A percentile compares a stretch with the other conserved stretches of the same genome.
These are phyloP conservation scores for Linum lewisii DNA, from an alignment of 345 rosid genomes.

Conservation along the genomic window DNA sequence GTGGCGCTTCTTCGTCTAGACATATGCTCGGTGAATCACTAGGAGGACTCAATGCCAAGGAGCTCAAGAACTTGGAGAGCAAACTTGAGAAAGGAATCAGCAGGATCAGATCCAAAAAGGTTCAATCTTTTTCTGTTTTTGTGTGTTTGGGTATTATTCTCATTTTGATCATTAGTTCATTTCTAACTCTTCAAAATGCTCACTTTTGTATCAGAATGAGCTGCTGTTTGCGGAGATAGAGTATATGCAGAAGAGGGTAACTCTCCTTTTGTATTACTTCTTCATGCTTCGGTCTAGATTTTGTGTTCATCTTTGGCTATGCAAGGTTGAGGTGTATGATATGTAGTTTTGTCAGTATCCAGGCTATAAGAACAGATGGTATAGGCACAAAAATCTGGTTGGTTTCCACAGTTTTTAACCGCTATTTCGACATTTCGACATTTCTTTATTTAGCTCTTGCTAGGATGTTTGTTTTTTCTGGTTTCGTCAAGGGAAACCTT, in stretches of 20 bases:
- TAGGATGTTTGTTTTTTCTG: too few relatives aligned
- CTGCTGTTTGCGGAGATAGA: conserved; percentile 79
- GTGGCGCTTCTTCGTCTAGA: conserved; percentile 28
- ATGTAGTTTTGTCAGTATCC: too few relatives aligned
- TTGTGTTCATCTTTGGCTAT: neutral
- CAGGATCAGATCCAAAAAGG: conserved; percentile 90
- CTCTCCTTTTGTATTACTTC: neutral
- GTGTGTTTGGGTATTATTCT: too few relatives aligned
- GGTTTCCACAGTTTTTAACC: too few relatives aligned
- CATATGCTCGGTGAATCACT: conserved; percentile 75
- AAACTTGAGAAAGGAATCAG: conserved; percentile 70
- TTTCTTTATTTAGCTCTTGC: too few relatives aligned
- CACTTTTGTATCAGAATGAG: conserved; percentile 50
- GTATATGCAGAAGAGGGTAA: conserved; percentile 91
- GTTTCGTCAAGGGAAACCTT: too few relatives aligned
- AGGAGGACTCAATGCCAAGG: conserved; percentile 37
- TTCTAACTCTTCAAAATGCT: neutral
- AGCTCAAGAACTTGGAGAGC: conserved; percentile 56
- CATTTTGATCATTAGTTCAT: too few relatives aligned
- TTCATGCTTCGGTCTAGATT: neutral
- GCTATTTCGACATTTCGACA: too few relatives aligned
- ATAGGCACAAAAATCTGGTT: too few relatives aligned
- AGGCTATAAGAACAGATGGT: too few relatives aligned
- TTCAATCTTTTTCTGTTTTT: conserved; percentile 4
- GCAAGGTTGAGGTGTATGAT: neutral